Conservation (phyloP, 1,139 yeast genomes). For the Geotrichum carabidarum region DNA sequence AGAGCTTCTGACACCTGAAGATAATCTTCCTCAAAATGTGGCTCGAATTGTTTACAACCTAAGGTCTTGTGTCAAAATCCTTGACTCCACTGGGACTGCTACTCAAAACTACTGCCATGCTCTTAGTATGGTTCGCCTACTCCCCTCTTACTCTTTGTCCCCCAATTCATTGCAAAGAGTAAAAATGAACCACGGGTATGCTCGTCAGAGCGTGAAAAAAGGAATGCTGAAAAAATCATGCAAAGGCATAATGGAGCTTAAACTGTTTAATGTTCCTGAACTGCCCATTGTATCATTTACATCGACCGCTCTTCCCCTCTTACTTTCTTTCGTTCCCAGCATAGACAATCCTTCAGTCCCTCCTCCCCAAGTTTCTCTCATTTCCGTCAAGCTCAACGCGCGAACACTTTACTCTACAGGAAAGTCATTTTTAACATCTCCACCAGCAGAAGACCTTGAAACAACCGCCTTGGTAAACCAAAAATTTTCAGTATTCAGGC, state of each 20-base stretch:
- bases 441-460: not conserved
- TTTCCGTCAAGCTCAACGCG: not conserved
- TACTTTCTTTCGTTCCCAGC: not conserved
- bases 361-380: not conserved
- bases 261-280: not conserved
- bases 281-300: not conserved
- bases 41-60: conserved; percentile 2
- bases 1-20: not conserved
- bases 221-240: not conserved
- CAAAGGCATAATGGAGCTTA: not conserved
- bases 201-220: not conserved
- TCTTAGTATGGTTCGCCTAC: not conserved
- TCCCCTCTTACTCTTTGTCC: conserved; percentile 1
- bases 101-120: not conserved
- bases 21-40: not conserved
- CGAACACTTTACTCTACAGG: not conserved
- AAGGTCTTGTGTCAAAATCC: not conserved
- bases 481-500: not conserved
- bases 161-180: not conserved
- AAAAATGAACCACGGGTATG: not conserved
- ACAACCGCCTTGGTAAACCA: not conserved
- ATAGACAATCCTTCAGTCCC: not conserved
- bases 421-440: not conserved
- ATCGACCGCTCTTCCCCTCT: not conserved
- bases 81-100: not conserved